Percentiles rank a stretch among this genome's conserved stretches.
Conservation (phyloP, 1,139 yeast genomes). For the Debaryomycetaceae sp. region DNA sequence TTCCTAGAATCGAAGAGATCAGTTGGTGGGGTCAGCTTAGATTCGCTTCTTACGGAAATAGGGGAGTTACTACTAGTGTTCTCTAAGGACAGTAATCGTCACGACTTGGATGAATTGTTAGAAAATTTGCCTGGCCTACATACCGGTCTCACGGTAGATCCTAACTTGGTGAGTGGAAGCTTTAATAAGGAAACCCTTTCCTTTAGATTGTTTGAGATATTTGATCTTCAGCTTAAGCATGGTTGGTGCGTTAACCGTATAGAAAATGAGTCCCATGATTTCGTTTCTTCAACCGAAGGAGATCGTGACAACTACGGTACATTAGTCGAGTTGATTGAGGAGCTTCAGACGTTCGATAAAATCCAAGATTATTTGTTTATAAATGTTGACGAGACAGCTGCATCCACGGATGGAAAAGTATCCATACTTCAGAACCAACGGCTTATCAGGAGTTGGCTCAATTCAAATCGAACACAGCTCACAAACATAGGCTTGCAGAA, state of each 20-base stretch:
- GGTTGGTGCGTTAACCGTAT: slow-evolving; percentile 46
- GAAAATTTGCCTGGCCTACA: slow-evolving; percentile 60
- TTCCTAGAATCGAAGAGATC: slow-evolving; percentile 18
- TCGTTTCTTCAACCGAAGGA: slow-evolving; percentile 6
- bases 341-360: slow-evolving; percentile 40
- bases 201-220: slow-evolving; percentile 33
- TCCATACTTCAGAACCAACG: slow-evolving; percentile 12
- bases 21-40: slow-evolving; percentile 18
- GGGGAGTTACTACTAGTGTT: slow-evolving; percentile 37
- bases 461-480: slow-evolving; percentile 62
- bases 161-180: slow-evolving; percentile 58
- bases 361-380: slow-evolving; percentile 39
- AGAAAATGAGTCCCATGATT: slow-evolving; percentile 14
- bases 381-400: slow-evolving; percentile 8
- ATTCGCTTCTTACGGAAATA: slow-evolving; percentile 35
- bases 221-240: slow-evolving; percentile 43
- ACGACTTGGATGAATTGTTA: slow-evolving; percentile 36
- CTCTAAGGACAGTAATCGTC: slow-evolving; percentile 9
- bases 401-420: slow-evolving; percentile 3
- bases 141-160: slow-evolving; percentile 72
- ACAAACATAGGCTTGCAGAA: slow-evolving; percentile 58
- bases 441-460: slow-evolving; percentile 39
- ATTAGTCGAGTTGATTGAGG: slow-evolving; percentile 18
- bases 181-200: slow-evolving; percentile 45
- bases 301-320: slow-evolving; percentile 17